Evolutionary conservation across 1,284 basidiomycete species (phyloP), one percentile per base, ranked within the genome.

Genomic region (Melampsora americana): DNA sequence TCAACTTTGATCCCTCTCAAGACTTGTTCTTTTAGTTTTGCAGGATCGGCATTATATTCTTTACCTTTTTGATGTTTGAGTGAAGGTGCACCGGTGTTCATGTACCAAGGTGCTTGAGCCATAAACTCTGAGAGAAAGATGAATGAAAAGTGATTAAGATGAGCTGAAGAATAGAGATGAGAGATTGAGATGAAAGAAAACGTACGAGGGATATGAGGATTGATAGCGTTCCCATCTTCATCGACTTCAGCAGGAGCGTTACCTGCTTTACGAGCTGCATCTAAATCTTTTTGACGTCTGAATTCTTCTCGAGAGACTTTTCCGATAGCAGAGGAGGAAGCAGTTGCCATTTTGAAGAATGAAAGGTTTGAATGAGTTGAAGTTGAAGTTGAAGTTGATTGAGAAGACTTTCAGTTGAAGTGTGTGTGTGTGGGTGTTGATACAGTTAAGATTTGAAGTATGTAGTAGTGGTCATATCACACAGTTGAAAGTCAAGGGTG

Each of bases 191-290:
- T 7, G 56, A 69, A 20, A 14, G 26, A 14, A 23, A 18, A 85
- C 91, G 78, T 79, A 93, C 92, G 89, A 83, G 95, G 95, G 83
- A 99, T 97, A 84, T 99, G 95, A 46, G 96, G 96, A 82, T 99
- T 99, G 85, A 99, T 97, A 72, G 92, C 89, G 81, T 89, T 90
- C 74, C 95, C 96, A 83, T 96, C 91, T 82, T 93, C 91, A 82
- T 98, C 95, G 64, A 96, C 86, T 66, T 93, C 95, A 48, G 95
- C 92, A 28, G 95, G 92, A 12, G 94, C 95, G 39, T 93, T 97
- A 84, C 95, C 95, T 64, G 95, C 95, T 85, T 97, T 98, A 78
- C 95, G 90, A 9, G 84, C 84, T 46, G 94, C 93, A 83, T 97
- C 95, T 79, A 98, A 89, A 83, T 98, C 95, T 84, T 96, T 95